Percentiles rank a stretch among this genome's conserved stretches.
These are phyloP conservation scores for Eucalyptus curtisii DNA, from an alignment of 345 rosid genomes.

Conservation along the genomic window DNA sequence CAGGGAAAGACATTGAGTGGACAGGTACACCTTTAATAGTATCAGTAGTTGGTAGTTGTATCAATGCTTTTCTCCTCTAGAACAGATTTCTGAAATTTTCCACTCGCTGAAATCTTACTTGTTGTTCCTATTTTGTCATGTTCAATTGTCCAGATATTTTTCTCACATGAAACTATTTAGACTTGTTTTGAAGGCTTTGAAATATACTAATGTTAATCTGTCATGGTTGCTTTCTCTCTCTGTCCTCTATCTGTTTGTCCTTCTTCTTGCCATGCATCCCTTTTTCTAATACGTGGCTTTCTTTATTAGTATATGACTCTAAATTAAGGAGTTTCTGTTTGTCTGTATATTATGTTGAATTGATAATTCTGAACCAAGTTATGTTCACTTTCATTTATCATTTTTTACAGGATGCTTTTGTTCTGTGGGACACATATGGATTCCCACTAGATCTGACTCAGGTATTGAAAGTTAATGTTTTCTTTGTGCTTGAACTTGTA, in stretches of 20 bases:
- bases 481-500: not conserved
- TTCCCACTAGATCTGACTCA: constrained; percentile 94
- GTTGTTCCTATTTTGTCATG: not conserved
- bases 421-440: constrained; percentile 96
- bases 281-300: not conserved
- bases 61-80: not conserved
- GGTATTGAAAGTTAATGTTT: constrained; percentile 22
- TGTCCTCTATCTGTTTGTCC: not conserved
- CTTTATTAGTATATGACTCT: not conserved
- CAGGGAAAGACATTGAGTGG: constrained; percentile 68
- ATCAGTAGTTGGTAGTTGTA: not conserved
- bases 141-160: not conserved
- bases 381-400: not conserved
- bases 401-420: constrained; percentile 77
- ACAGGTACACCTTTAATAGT: constrained; percentile 30
- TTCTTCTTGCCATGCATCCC: not conserved
- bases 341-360: not conserved
- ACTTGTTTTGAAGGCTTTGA: not conserved
- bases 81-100: not conserved
- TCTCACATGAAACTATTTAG: not conserved
- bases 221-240: not conserved
- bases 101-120: not conserved
- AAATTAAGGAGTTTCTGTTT: not conserved
- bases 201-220: not conserved
- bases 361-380: not conserved